phyloP scores from a whole-genome alignment of 164 flowering plant species.

The Vitis rupestris region DNA sequence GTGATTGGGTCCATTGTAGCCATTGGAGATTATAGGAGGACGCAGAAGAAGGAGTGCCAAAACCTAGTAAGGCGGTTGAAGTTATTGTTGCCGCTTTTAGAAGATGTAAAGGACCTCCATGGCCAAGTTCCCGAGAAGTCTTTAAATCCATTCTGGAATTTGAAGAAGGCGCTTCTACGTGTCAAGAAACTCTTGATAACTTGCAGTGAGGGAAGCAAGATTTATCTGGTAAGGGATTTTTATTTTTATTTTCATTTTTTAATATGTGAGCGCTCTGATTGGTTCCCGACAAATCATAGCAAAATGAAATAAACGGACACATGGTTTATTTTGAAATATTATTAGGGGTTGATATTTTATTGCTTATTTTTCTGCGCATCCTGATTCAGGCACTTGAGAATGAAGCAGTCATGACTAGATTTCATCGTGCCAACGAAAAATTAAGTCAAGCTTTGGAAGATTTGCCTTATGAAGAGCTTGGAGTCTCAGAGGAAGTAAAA shows the following conservation, averaged over 20 bases:
- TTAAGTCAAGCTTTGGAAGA: conserved; percentile 49
- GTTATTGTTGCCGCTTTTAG: conserved; percentile 60
- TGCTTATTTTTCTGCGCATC: neutral
- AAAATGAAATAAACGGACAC: too few species aligned
- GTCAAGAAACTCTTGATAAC: conserved; percentile 58
- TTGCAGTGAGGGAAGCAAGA: conserved; percentile 75
- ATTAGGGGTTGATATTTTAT: neutral
- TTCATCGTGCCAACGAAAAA: conserved; percentile 48
- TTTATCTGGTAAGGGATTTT: conserved; percentile 54
- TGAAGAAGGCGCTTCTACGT: conserved; percentile 45
- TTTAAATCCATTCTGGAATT: conserved; percentile 21
- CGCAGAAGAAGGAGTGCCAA: conserved; percentile 57
- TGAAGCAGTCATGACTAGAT: conserved; percentile 53
- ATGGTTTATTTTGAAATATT: neutral
- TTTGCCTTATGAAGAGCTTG: conserved; percentile 55
- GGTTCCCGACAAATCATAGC: too few species aligned
- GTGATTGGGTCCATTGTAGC: conserved; percentile 42
- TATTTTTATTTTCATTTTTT: neutral
- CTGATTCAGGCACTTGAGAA: conserved; percentile 56
- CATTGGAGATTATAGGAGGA: conserved; percentile 46
- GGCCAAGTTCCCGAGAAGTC: conserved; percentile 25
- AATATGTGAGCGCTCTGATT: too few species aligned
- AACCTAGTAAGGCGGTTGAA: conserved; percentile 61
- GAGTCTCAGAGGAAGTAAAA: conserved; percentile 66
- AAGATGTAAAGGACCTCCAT: conserved; percentile 50